Percentiles rank a stretch among this genome's conserved stretches.
phyloP scores from a whole-genome alignment of 2,329 filamentous ascomycete species.

The Beauveria brongniartii region DNA sequence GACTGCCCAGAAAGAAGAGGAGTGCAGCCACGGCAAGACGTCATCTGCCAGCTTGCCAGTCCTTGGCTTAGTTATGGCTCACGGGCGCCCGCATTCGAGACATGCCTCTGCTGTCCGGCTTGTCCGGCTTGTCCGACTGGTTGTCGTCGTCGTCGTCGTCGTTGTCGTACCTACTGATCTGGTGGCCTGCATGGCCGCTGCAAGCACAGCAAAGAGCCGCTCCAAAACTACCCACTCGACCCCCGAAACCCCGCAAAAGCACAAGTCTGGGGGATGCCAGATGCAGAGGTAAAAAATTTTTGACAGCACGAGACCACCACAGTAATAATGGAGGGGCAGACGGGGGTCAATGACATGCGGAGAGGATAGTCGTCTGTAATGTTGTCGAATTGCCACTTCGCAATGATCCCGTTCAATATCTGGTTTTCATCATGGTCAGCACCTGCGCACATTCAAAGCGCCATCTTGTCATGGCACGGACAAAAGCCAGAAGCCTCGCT shows the following conservation, averaged over 20 bases:
- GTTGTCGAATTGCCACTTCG: background rate
- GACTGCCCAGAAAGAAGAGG: background rate
- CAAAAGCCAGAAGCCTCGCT: background rate
- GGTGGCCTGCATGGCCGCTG: slow-evolving; percentile 1
- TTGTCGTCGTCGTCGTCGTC: background rate
- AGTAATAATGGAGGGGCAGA: background rate
- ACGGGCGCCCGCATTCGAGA: background rate
- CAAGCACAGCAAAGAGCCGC: background rate
- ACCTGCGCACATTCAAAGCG: background rate
- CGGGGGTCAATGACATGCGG: background rate
- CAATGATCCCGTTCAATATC: background rate
- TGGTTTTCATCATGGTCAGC: background rate
- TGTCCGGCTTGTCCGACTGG: background rate
- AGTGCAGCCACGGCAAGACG: no score
- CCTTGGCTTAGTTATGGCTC: no score
- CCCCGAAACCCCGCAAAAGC: slow-evolving; percentile 2
- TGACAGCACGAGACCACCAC: slow-evolving; percentile 5
- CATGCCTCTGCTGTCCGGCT: background rate
- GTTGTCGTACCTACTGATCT: background rate
- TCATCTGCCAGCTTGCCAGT: no score
- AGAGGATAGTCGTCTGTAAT: background rate
- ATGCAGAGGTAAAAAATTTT: background rate
- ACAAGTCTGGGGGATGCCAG: slow-evolving; percentile 1
- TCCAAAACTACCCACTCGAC: background rate
- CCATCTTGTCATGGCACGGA: background rate